A percentile compares a stretch with the other conserved stretches of the same genome.
These are phyloP conservation scores for Adansonia digitata DNA, from an alignment of 345 rosid genomes.

Conservation along the genomic window DNA sequence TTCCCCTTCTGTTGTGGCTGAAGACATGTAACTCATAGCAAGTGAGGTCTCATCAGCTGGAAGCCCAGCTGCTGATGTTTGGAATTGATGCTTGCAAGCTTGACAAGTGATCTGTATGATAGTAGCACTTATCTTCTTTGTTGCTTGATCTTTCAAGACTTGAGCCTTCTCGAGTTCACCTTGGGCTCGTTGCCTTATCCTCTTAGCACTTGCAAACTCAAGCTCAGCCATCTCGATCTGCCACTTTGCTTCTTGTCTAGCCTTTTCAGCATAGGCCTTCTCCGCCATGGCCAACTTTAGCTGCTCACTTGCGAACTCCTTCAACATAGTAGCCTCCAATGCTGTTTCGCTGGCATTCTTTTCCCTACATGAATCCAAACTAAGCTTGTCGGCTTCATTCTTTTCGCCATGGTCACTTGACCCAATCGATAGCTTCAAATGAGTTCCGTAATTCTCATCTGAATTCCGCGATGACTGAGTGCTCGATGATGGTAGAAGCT, in stretches of 20 bases:
- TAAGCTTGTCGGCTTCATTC: background rate
- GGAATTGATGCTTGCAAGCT: conserved; percentile 66
- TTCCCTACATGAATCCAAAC: conserved; percentile 12
- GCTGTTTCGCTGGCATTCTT: conserved; percentile 14
- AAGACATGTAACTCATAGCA: conserved; percentile 74
- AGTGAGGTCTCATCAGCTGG: conserved; percentile 69
- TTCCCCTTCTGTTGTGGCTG: conserved; percentile 75
- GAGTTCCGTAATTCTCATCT: conserved; percentile 30
- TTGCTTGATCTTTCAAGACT: conserved; percentile 54
- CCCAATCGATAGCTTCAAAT: conserved; percentile 68
- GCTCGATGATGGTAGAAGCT: conserved; percentile 49
- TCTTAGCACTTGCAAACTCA: conserved; percentile 61
- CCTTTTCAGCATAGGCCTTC: conserved; percentile 65
- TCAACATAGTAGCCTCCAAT: conserved; percentile 31
- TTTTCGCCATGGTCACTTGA: conserved; percentile 22
- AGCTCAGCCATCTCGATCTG: conserved; percentile 75
- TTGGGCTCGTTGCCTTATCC: conserved; percentile 70
- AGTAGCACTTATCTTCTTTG: conserved; percentile 59
- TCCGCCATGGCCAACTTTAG: conserved; percentile 56
- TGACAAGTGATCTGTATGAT: conserved; percentile 71
- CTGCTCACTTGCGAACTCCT: conserved; percentile 48
- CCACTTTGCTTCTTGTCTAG: conserved; percentile 59
- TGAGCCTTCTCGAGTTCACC: conserved; percentile 69
- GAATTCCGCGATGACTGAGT: conserved; percentile 23
- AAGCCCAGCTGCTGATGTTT: conserved; percentile 28